Percentiles rank a stretch among this genome's conserved stretches.
Conservation (phyloP, 768 basidiomycete species). For the Hydnomerulius pinastri region DNA sequence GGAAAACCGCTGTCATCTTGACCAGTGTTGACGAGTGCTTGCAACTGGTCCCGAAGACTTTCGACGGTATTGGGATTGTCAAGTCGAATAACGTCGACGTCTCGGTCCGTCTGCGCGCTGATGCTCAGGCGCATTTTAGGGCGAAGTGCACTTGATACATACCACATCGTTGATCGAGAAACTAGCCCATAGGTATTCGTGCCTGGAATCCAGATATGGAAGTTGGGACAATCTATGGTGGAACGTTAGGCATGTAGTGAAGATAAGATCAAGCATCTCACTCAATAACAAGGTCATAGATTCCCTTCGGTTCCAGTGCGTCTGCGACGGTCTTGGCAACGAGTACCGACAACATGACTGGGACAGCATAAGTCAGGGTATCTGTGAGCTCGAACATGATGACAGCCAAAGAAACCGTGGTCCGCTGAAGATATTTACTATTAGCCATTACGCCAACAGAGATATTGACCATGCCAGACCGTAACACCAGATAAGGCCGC, state of each 20-base stretch:
- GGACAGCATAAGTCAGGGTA: slow-evolving; percentile 88
- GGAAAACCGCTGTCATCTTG: slow-evolving; percentile 87
- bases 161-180: slow-evolving; percentile 80
- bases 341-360: slow-evolving; percentile 85
- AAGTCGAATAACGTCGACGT: slow-evolving; percentile 68
- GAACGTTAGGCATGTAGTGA: background rate
- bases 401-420: slow-evolving; percentile 91
- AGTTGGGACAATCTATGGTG: no score
- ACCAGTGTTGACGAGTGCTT: slow-evolving; percentile 54
- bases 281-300: slow-evolving; percentile 96
- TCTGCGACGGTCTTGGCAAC: slow-evolving; percentile 47
- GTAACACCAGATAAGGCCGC: slow-evolving; percentile 96
- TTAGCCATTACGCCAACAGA: slow-evolving; percentile 6
- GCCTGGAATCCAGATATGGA: slow-evolving; percentile 92
- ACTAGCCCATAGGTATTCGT: slow-evolving; percentile 85
- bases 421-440: slow-evolving; percentile 49
- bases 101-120: slow-evolving; percentile 58
- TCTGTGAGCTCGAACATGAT: slow-evolving; percentile 96
- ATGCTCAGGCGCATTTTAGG: background rate
- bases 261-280: slow-evolving; percentile 22
- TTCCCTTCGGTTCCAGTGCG: slow-evolving; percentile 70
- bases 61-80: slow-evolving; percentile 78
- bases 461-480: slow-evolving; percentile 38
- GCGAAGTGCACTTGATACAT: slow-evolving; percentile 28
- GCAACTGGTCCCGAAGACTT: slow-evolving; percentile 71